These are phyloP conservation scores for Teunomyces cretensis DNA, from an alignment of 805 yeast genomes.

Conservation along the genomic window DNA sequence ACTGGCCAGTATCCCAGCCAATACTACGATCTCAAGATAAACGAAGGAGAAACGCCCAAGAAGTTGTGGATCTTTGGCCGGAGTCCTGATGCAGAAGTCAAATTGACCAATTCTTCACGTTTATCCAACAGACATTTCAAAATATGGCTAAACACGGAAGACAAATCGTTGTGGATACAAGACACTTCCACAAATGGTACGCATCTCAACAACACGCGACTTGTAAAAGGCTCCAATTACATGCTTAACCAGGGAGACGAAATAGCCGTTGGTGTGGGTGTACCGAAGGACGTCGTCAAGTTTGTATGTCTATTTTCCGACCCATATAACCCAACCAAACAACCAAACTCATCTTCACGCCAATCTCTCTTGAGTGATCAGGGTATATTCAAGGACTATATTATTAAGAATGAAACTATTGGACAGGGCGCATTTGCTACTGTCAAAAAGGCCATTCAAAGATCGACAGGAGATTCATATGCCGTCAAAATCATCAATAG, in stretches of 20 bases:
- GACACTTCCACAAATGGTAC: slow-evolving; percentile 94
- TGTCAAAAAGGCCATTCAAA: slow-evolving; percentile 85
- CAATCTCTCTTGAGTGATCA: slow-evolving; percentile 38
- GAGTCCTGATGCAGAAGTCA: slow-evolving; percentile 61
- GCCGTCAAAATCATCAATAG: slow-evolving; percentile 91
- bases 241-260: slow-evolving; percentile 91
- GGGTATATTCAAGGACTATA: slow-evolving; percentile 70
- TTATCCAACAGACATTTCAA: slow-evolving; percentile 74
- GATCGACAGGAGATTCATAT: slow-evolving; percentile 78
- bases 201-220: slow-evolving; percentile 67
- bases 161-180: slow-evolving; percentile 57
- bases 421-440: slow-evolving; percentile 99
- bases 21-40: slow-evolving; percentile 44
- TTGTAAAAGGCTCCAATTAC: slow-evolving; percentile 77
- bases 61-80: slow-evolving; percentile 75
- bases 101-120: slow-evolving; percentile 56
- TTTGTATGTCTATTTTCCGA: slow-evolving; percentile 53
- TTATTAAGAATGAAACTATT: slow-evolving; percentile 77
- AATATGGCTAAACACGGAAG: slow-evolving; percentile 63
- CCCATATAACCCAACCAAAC: slow-evolving; percentile 32
- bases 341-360: slow-evolving; percentile 18
- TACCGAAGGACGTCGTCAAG: slow-evolving; percentile 61
- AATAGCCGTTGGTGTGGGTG: slow-evolving; percentile 85
- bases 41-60: slow-evolving; percentile 19
- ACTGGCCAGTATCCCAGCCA: slow-evolving; percentile 47